Evolutionary conservation across 129 eudicot genomes (phyloP), one percentile per base, ranked within the genome.

Genomic region (Escallonia rubra): DNA sequence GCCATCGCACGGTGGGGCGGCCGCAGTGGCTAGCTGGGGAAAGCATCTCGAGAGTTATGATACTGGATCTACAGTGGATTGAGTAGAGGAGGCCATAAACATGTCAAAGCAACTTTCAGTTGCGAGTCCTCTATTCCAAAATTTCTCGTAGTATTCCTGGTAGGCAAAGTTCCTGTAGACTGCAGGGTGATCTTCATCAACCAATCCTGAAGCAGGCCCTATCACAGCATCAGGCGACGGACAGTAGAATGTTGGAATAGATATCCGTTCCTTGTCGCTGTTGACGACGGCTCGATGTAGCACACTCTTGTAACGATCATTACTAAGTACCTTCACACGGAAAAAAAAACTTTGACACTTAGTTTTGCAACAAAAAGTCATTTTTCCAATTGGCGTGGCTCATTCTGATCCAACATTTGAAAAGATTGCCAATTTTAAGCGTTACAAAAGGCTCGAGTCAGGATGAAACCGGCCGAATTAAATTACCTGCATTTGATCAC

Each of bases 231-330:
- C 81, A 3, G 66, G 72, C 2, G 76, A 72, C 2, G 85, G 85
- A 46, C 85, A 80, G 62, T 80, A 76, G 59, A 80, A 80, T 34
- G 85, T 80, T 0, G 85, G 85, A 50, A 80, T 72, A 10, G 81
- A 80, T 48, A 80, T 63, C 14, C 81, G 42, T 64, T 80, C 81
- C 58, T 68, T 68, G 23, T 80, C 72, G 10, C 70, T 66, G 48
- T 80, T 80, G 63, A 80, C 85, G 50, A 80, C 75, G n/a, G 85
- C 85, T 72, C 85, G 71, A 63, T 80, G 85, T 64, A 80, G 67
- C 48, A 80, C 67, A 13, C 85, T 80, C 69, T 80, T 75, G 69
- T 75, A 80, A 3, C 63, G 62, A 57, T 75, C 78, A 66, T 80
- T 80, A 50, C 85, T 80, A 11, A 80, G 46, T 4, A 80, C 84